Evolutionary conservation across 495 filamentous ascomycete genomes (phyloP), one percentile per base, ranked within the genome.

Genomic region (Friedmanniomyces simplex): DNA sequence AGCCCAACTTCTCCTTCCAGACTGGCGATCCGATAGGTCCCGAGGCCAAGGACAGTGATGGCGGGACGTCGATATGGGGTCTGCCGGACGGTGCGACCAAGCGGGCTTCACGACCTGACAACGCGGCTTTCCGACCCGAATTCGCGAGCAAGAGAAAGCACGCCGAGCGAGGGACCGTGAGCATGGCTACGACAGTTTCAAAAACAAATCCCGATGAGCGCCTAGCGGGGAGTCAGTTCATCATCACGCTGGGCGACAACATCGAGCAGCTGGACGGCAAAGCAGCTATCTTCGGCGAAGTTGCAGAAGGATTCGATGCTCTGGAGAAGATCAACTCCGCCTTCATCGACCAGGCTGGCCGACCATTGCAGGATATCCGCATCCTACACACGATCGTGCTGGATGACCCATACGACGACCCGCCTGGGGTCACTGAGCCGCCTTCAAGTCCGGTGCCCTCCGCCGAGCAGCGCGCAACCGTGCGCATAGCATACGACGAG

Each of bases 21-120:
- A 93, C 91, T 54, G 91, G 91, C 63, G 91, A 96, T 69, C 91
- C 91, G 36, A 79, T 96, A 42, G 91, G 91, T 8, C 91, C 90
- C 6, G 81, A 83, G 59, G 85, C 87, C 47, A 70, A 79, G 59
- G 82, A 86, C 26, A 94, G 89, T 66, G 87, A 95, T 81, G 91
- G 91, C 60, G 91, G 91, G 55, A 85, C 82, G 32, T 94, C 88
- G 20, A 88, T 96, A 71, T 96, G 91, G 91, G 89, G 89, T 32
- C 68, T 88, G 47, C 69, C 95, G 26, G 78, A 82, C 52, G 46
- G 54, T n/a, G 82, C 83, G 20, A 77, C 83, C 24, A 63, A 63
- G 36, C 43, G 53, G 1, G 46, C 57, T 24, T 36, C 61, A 0
- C 21, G 20, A 18, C 36, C 42, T 2, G 76, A 82, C 34, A 84